A percentile compares a stretch with the other conserved stretches of the same genome.
phyloP scores from a whole-genome alignment of 2,329 filamentous ascomycete genomes.

The Trichophyton mentagrophytes region DNA sequence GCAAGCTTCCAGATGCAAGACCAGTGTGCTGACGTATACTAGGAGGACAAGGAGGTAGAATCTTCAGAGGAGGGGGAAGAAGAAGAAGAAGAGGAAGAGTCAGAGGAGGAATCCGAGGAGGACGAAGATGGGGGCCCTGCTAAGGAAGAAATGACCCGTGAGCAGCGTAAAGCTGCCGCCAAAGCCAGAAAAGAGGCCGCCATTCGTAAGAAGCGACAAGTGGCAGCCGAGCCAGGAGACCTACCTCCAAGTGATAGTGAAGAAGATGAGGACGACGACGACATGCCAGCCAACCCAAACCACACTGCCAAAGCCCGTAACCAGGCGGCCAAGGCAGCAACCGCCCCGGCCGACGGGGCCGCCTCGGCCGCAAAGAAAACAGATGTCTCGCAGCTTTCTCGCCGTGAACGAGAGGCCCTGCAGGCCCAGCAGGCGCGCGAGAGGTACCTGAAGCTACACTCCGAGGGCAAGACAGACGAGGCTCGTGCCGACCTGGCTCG shows the following conservation, averaged over 20 bases:
- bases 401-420: conserved; percentile 62
- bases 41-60: conserved; percentile 24
- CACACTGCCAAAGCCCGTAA: conserved; percentile 57
- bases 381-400: conserved; percentile 45
- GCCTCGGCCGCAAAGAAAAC: conserved; percentile 40
- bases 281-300: conserved; percentile 72
- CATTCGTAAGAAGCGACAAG: conserved; percentile 60
- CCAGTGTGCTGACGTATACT: conserved; percentile 14
- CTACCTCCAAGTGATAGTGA: conserved; percentile 60
- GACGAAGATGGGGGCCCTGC: conserved; percentile 38
- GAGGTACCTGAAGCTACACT: conserved; percentile 80
- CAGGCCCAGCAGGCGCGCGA: conserved; percentile 83
- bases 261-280: conserved; percentile 28
- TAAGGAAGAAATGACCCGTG: conserved; percentile 55
- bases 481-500: conserved; percentile 79
- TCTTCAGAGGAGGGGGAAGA: conserved; percentile 43
- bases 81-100: conserved; percentile 42
- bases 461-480: conserved; percentile 92
- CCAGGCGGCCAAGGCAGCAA: conserved; percentile 54
- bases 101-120: conserved; percentile 37
- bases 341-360: conserved; percentile 31
- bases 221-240: conserved; percentile 68
- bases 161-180: conserved; percentile 74
- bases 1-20: background rate
- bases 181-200: conserved; percentile 88